A percentile compares a stretch with the other conserved stretches of the same genome.
Evolutionary conservation across 2,329 filamentous ascomycete species (phyloP).

Genomic region (Metarhizium humberi): DNA sequence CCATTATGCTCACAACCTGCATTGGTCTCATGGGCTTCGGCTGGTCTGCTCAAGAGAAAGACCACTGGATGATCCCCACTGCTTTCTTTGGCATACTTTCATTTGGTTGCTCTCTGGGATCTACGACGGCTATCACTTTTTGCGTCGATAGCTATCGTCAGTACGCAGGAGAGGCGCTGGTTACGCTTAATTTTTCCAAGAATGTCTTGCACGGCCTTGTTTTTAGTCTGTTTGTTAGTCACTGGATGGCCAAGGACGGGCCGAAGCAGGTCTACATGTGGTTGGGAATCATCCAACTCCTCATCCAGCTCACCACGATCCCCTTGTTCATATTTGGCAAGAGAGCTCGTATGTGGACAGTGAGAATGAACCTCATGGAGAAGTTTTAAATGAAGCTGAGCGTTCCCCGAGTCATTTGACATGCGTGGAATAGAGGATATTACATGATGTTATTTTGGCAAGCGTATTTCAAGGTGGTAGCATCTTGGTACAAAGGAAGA

Average conservation of each 20-base stretch:
- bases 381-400: constrained; percentile 35
- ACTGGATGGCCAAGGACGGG: constrained; percentile 70
- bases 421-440: too few relatives aligned
- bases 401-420: neutral
- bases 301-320: constrained; percentile 63
- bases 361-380: constrained; percentile 78
- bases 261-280: constrained; percentile 71
- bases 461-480: neutral
- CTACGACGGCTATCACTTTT: constrained; percentile 88
- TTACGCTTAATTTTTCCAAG: constrained; percentile 91
- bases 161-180: constrained; percentile 87
- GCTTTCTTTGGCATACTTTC: constrained; percentile 87
- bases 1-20: constrained; percentile 67
- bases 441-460: neutral
- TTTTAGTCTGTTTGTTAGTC: constrained; percentile 79
- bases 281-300: constrained; percentile 78
- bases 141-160: constrained; percentile 88
- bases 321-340: constrained; percentile 96
- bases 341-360: constrained; percentile 87
- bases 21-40: constrained; percentile 91
- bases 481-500: neutral
- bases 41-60: constrained; percentile 70
- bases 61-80: constrained; percentile 86
- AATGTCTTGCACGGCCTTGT: constrained; percentile 87
- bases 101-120: constrained; percentile 84